Percentiles rank a stretch among this genome's conserved stretches.
Evolutionary conservation across 1,284 basidiomycete species (phyloP).

Genomic region (Xanthoconium separans): DNA sequence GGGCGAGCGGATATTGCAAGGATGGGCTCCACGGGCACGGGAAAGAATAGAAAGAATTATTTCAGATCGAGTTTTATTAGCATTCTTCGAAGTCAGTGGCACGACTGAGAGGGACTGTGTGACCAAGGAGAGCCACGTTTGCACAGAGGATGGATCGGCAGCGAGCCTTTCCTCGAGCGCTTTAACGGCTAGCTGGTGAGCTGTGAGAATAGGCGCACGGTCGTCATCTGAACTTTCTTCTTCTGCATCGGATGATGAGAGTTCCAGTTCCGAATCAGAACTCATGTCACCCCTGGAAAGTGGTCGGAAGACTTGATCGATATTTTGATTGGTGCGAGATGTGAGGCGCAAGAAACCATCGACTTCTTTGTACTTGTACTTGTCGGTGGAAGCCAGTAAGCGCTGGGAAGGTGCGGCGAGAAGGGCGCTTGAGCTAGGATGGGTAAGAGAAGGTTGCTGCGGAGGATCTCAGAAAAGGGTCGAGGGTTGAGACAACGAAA

Average conservation of each 20-base stretch:
- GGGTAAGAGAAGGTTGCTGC: constrained; percentile 56
- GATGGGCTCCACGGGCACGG: constrained; percentile 60
- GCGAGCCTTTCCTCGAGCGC: constrained; percentile 55
- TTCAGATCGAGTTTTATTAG: constrained; percentile 62
- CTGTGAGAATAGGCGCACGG: constrained; percentile 40
- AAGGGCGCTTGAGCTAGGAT: constrained; percentile 51
- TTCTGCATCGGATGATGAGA: constrained; percentile 38
- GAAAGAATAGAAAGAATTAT: constrained; percentile 66
- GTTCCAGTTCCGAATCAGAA: constrained; percentile 43
- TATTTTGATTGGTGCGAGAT: constrained; percentile 34
- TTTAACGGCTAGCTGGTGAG: constrained; percentile 58
- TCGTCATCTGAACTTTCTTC: constrained; percentile 36
- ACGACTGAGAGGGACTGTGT: constrained; percentile 58
- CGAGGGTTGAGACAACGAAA: not conserved
- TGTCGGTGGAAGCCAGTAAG: constrained; percentile 39
- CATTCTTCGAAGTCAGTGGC: constrained; percentile 62
- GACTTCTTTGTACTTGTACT: constrained; percentile 54
- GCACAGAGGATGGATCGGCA: constrained; percentile 49
- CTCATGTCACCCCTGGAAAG: constrained; percentile 41
- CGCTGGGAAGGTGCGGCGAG: constrained; percentile 48
- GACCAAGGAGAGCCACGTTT: constrained; percentile 67
- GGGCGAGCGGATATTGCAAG: constrained; percentile 49
- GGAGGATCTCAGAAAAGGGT: constrained; percentile 6
- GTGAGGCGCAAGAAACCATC: constrained; percentile 65
- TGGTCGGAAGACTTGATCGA: constrained; percentile 46